Base-by-base conservation (phyloP, 352 stramenopile species). In the Phytophthora sp. region DNA sequence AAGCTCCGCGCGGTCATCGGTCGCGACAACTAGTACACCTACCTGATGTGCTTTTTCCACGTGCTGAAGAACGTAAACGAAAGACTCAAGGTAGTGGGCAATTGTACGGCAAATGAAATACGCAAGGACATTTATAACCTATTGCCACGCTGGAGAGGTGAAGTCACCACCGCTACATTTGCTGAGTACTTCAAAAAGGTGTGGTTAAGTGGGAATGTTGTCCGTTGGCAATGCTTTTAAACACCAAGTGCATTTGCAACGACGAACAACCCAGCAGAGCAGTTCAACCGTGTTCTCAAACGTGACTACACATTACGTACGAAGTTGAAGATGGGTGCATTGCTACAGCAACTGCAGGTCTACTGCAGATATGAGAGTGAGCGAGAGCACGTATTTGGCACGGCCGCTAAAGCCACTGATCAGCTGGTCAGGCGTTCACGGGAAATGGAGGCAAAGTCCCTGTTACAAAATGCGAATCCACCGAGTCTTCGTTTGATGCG, bases 41-140 rank as follows among this genome's bases (percentile, higher is more conserved):
- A 51, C 4, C 23, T 51, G 9, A 51, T 51, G 42, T 51, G 42
- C 6, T n/a, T 35, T 35, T 51, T 51, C 23, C 41, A 49, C 41
- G 41, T 49, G 7, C 15, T 51, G 42, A 51, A 51, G 15, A 33
- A 51, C 6, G 41, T 49, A n/a, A 49, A 31, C 21, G 41, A 49
- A 7, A 5, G 21, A 18, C 12, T 31, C 21, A 30, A 49, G 9
- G 0, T 27, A 3, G 11, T 13, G n/a, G 38, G 15, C 5, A 18
- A 27, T 5, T 18, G 18, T 15, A 7, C 7, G 7, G 18, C 38
- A 23, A 46, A 46, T 41, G n/a, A 23, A 6, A 7, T 46, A 15
- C 18, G n/a, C 16, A 27, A 46, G 18, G 38, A 23, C 21, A 30
- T 49, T 6, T 49, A 49, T 21, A 21, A 30, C 13, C 23, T 46